Percentiles rank a stretch among this genome's conserved stretches.
Evolutionary conservation across 2,329 filamentous ascomycete genomes (phyloP).

Genomic region (Colletotrichum noveboracense): DNA sequence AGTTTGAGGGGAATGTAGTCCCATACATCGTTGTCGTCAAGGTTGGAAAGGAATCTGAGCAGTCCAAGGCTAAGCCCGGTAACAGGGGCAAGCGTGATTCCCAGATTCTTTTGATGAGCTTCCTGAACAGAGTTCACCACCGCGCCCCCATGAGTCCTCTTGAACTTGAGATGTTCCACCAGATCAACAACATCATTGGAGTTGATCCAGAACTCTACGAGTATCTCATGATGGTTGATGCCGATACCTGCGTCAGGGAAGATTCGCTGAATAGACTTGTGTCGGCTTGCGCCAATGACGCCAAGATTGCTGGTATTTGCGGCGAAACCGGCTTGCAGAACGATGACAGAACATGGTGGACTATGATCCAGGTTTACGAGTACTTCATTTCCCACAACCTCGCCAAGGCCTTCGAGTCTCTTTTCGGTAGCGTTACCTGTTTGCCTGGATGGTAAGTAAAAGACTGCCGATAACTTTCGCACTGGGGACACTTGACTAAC

Average conservation of each 20-base stretch:
- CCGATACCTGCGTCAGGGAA: conserved; percentile 91
- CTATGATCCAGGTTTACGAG: conserved; percentile 99
- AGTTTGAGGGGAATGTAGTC: conserved; percentile 96
- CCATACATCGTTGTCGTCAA: conserved; percentile 97
- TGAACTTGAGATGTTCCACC: conserved; percentile 97
- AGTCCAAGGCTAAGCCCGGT: conserved; percentile 87
- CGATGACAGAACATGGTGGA: conserved; percentile 95
- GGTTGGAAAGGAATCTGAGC: conserved; percentile 95
- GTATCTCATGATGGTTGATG: conserved; percentile 96
- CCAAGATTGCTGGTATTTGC: conserved; percentile 96
- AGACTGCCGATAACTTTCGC: not conserved
- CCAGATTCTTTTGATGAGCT: conserved; percentile 94
- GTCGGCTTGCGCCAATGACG: conserved; percentile 89
- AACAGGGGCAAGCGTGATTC: conserved; percentile 99
- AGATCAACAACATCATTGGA: conserved; percentile 98
- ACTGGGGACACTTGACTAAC: conserved; percentile 36
- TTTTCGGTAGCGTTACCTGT: conserved; percentile 98
- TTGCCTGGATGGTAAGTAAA: conserved; percentile 92
- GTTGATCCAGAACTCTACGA: conserved; percentile 98
- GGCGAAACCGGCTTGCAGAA: conserved; percentile 97
- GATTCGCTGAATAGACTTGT: conserved; percentile 93
- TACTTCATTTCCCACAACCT: conserved; percentile 99
- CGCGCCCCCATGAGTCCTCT: conserved; percentile 93
- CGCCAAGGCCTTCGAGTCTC: conserved; percentile 94
- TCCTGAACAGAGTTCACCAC: conserved; percentile 97